A percentile compares a stretch with the other conserved stretches of the same genome.
Conservation (phyloP, 1,139 yeast genomes). For the Scheffersomyces stambukii region DNA sequence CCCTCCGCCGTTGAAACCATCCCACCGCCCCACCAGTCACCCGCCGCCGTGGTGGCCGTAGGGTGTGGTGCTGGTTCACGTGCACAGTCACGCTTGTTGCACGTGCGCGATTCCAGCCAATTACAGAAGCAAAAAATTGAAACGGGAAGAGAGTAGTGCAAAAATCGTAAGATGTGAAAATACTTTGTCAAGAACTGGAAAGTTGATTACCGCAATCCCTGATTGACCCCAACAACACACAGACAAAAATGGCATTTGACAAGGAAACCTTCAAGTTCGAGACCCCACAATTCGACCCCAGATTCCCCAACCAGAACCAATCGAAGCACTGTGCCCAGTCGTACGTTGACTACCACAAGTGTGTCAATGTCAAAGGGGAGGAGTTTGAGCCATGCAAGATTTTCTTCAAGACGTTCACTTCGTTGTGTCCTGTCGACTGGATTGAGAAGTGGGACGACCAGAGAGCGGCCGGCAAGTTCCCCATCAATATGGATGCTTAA, state of each 20-base stretch:
- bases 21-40: too few relatives aligned
- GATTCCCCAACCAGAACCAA: constrained; percentile 97
- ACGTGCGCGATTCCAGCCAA: not conserved
- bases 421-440: constrained; percentile 93
- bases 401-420: constrained; percentile 84
- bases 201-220: not conserved
- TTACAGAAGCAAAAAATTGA: not conserved
- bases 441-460: constrained; percentile 95
- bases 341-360: constrained; percentile 96
- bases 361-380: constrained; percentile 95
- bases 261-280: constrained; percentile 54
- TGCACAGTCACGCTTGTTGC: not conserved
- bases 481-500: constrained; percentile 31
- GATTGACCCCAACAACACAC: not conserved
- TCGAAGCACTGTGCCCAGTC: constrained; percentile 98
- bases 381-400: constrained; percentile 97
- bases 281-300: constrained; percentile 85
- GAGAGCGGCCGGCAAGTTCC: constrained; percentile 60
- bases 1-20: too few relatives aligned
- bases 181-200: not conserved
- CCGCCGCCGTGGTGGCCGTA: too few relatives aligned
- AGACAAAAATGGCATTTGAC: constrained; percentile 36
- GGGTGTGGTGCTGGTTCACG: too few relatives aligned
- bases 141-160: constrained; percentile 2
- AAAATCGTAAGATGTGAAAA: constrained; percentile 9